These are phyloP conservation scores for Microascus cirrosus DNA, from an alignment of 2,329 filamentous ascomycete species.

Conservation along the genomic window DNA sequence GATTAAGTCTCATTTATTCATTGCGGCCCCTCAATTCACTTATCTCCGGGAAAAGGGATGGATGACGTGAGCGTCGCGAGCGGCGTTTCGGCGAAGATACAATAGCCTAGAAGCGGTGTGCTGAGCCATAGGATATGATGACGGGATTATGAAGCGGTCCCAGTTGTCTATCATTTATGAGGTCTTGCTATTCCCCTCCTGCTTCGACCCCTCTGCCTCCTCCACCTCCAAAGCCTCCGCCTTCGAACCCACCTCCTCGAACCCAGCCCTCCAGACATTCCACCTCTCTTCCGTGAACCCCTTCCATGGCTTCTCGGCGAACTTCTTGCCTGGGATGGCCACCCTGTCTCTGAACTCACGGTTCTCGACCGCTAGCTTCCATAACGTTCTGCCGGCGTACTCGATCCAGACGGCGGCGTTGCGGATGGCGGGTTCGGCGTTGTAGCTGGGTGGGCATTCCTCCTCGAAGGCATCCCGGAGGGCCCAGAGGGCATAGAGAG, in stretches of 20 bases:
- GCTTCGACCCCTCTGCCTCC: neutral
- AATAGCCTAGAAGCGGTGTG: no score
- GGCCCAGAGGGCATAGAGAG: conserved; percentile 16
- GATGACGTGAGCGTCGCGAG: no score
- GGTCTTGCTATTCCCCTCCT: no score
- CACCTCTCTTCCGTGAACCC: conserved; percentile 16
- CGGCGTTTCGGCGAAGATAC: no score
- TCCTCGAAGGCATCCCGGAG: conserved; percentile 16
- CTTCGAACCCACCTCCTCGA: conserved; percentile 3
- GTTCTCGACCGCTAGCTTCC: neutral
- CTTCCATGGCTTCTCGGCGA: conserved; percentile 11
- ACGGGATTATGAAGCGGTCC: no score
- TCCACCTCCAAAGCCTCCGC: neutral
- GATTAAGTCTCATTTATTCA: no score
- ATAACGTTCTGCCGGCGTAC: neutral
- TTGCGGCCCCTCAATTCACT: no score
- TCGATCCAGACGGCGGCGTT: conserved; percentile 1
- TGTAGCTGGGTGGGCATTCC: neutral
- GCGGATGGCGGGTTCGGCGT: neutral
- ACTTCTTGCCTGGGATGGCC: conserved; percentile 8
- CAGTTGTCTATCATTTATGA: no score
- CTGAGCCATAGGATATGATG: no score
- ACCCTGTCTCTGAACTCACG: neutral
- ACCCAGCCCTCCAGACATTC: conserved; percentile 12
- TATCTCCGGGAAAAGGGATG: no score